These are phyloP conservation scores for Tetrapisispora pingtungensis DNA, from an alignment of 805 yeast genomes.

Conservation along the genomic window DNA sequence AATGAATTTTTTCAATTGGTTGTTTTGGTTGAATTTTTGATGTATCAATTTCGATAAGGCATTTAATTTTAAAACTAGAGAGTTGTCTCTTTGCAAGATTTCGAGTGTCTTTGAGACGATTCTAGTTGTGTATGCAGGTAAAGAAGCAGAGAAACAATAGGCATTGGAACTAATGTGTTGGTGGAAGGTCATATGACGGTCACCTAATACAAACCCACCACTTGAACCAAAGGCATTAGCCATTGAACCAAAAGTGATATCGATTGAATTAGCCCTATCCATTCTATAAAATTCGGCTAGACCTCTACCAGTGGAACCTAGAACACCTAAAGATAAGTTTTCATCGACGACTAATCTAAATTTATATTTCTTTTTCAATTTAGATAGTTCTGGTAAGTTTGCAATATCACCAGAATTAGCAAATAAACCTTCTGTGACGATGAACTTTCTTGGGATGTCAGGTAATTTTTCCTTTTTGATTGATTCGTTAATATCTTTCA, in stretches of 20 bases:
- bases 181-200: constrained; percentile 71
- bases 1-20: constrained; percentile 31
- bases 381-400: constrained; percentile 55
- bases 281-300: constrained; percentile 62
- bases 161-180: constrained; percentile 87
- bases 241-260: constrained; percentile 79
- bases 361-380: constrained; percentile 70
- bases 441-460: constrained; percentile 70
- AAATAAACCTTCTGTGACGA: constrained; percentile 84
- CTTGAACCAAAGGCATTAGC: constrained; percentile 73
- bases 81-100: constrained; percentile 36
- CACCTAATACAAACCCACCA: constrained; percentile 93
- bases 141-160: constrained; percentile 86
- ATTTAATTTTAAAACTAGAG: constrained; percentile 30
- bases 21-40: constrained; percentile 33
- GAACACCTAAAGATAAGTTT: constrained; percentile 71
- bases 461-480: constrained; percentile 54
- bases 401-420: constrained; percentile 75
- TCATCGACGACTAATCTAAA: constrained; percentile 85
- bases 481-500: constrained; percentile 50
- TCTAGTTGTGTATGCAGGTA: constrained; percentile 83
- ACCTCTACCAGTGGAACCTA: constrained; percentile 83
- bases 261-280: constrained; percentile 55
- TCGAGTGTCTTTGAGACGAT: constrained; percentile 47
- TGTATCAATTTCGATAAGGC: constrained; percentile 33